Conservation (phyloP, 306 rosid species). For the Hippophae rhamnoides region DNA sequence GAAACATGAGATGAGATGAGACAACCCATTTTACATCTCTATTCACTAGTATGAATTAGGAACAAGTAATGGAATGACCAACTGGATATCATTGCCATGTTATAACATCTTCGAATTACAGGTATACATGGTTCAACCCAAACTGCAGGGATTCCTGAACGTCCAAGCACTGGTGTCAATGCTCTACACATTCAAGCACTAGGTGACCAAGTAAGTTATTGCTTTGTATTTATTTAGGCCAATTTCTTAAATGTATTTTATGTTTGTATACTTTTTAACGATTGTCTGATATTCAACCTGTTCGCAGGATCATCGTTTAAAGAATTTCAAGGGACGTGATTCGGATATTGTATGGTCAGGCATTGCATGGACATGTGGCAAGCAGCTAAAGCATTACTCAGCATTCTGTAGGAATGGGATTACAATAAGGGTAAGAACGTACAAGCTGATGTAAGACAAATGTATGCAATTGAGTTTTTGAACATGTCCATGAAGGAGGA, state of each 20-base stretch:
- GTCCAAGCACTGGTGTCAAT: slow-evolving; percentile 28
- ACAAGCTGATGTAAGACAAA: slow-evolving; percentile 2
- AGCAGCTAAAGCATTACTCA: slow-evolving; percentile 89
- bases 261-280: slow-evolving; percentile 8
- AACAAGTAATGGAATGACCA: too few species aligned
- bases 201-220: slow-evolving; percentile 37
- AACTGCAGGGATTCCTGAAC: slow-evolving; percentile 29
- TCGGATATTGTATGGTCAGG: slow-evolving; percentile 95
- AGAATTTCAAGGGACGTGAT: slow-evolving; percentile 45
- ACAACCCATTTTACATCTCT: too few species aligned
- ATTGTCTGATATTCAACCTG: slow-evolving; percentile 12
- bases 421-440: slow-evolving; percentile 61
- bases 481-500: too few species aligned
- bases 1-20: too few species aligned
- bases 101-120: slow-evolving; percentile 23
- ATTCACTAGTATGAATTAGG: too few species aligned
- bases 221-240: background rate
- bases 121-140: slow-evolving; percentile 37
- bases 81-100: background rate
- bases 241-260: background rate
- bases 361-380: slow-evolving; percentile 82
- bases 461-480: background rate
- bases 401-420: slow-evolving; percentile 78
- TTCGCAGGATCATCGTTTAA: slow-evolving; percentile 44
- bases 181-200: slow-evolving; percentile 28